Base-by-base conservation (phyloP, 1,139 yeast genomes). In the Entelexis paramagnoliae region DNA sequence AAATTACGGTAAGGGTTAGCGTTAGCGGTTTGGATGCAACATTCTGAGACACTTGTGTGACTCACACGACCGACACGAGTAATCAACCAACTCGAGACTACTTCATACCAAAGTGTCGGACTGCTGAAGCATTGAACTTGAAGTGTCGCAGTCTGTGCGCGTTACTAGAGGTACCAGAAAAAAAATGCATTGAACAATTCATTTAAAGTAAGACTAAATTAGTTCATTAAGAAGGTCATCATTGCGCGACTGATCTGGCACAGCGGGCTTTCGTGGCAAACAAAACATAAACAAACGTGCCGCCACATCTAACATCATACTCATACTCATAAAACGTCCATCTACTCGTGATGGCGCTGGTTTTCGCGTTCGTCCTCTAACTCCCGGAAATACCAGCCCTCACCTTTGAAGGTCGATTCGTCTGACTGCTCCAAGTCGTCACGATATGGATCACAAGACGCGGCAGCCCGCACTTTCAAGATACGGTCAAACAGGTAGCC, bases 1-100 rank as follows among this genome's bases (percentile, higher is more conserved):
- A 41, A 41, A 28, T 8, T 17, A 26, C n/a, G 45, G 45, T 41
- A 29, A 41, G 45, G 45, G 45, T 41, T 41, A 39, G 32, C 14
- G 42, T 20, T 24, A 24, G 32, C 14, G 32, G 20, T 16, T 26
- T 16, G 19, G 4, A n/a, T 39, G 42, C 42, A 24, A 20, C 42
- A 20, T 16, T 14, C 34, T 14, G 17, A 2, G 17, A 6, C 17
- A 10, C 13, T 14, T 32, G 34, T 32, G 34, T 32, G 34, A 32
- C 34, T 32, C 34, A 32, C 33, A 10, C 34, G 30, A 28, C 30
- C 10, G 13, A 10, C 14, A 28, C 11, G 30, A 10, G 30, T 28
- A 2, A 10, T 28, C 7, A 26, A 26, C 28, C 7, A 26, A 26
- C 28, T 26, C 10, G 2, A 2, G n/a, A n/a, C n/a, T n/a, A n/a